A percentile compares a stretch with the other conserved stretches of the same genome.
Conservation (phyloP, 805 yeast species). For the Myxozyma lipomycoides region DNA sequence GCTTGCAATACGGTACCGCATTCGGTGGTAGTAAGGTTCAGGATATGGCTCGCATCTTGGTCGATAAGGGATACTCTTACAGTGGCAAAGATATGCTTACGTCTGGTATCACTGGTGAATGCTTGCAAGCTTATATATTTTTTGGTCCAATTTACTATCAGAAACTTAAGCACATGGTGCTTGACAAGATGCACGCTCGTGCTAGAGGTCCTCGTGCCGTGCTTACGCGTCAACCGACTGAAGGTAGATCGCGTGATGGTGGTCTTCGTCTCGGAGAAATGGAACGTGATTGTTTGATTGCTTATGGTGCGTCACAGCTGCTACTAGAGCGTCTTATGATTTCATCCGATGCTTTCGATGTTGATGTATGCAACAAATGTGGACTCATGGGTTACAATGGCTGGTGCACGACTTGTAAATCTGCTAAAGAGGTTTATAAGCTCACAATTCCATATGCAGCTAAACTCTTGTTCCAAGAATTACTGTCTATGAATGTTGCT, state of each 20-base stretch:
- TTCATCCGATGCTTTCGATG: constrained; percentile 96
- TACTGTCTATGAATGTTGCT: constrained; percentile 97
- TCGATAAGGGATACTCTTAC: constrained; percentile 87
- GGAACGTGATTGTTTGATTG: constrained; percentile 99
- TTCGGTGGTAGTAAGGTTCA: constrained; percentile 96
- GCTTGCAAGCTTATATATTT: constrained; percentile 94
- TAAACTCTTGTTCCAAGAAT: constrained; percentile 91
- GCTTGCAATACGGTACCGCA: constrained; percentile 93
- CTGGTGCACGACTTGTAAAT: constrained; percentile 96
- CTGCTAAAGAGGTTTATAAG: constrained; percentile 76
- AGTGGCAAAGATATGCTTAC: constrained; percentile 97
- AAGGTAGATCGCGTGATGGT: constrained; percentile 98
- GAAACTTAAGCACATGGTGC: constrained; percentile 96
- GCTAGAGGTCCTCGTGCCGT: constrained; percentile 99
- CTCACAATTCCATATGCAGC: constrained; percentile 99
- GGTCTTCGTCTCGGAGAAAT: constrained; percentile 98
- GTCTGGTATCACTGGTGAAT: constrained; percentile 96
- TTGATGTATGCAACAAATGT: constrained; percentile 88
- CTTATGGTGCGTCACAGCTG: constrained; percentile 96
- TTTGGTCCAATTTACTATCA: constrained; percentile 98
- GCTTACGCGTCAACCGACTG: constrained; percentile 95
- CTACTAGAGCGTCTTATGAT: constrained; percentile 91
- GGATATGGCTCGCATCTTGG: constrained; percentile 87
- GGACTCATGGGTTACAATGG: constrained; percentile 97
- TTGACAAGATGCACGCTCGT: constrained; percentile 99